These are phyloP conservation scores for Backusella liffmaniae DNA, from an alignment of 192 early-diverging fungal genomes.

Conservation along the genomic window DNA sequence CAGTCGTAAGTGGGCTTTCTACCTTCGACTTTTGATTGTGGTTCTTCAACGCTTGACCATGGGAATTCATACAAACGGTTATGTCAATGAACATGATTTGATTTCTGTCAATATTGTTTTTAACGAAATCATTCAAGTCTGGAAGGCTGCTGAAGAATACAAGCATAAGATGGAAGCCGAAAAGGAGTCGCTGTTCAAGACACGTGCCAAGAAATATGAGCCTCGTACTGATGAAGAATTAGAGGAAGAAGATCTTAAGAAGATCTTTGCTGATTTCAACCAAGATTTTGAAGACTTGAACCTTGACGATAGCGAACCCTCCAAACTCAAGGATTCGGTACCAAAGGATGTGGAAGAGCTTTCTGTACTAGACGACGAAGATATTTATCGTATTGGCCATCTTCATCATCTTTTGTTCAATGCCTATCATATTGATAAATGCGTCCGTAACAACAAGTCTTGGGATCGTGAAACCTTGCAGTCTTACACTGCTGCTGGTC, in stretches of 20 bases:
- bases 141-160: slow-evolving; percentile 61
- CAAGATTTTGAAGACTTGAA: slow-evolving; percentile 75
- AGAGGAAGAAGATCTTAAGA: slow-evolving; percentile 67
- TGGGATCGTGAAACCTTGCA: slow-evolving; percentile 15
- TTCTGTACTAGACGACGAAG: slow-evolving; percentile 43
- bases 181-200: slow-evolving; percentile 54
- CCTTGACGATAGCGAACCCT: slow-evolving; percentile 44
- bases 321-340: slow-evolving; percentile 1
- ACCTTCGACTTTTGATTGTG: slow-evolving; percentile 49
- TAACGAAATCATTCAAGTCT: slow-evolving; percentile 57
- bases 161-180: slow-evolving; percentile 48
- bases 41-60: slow-evolving; percentile 45
- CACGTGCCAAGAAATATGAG: slow-evolving; percentile 50
- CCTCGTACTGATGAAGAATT: slow-evolving; percentile 59
- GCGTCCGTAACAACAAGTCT: background rate
- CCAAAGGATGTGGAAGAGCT: slow-evolving; percentile 45
- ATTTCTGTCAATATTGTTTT: slow-evolving; percentile 50
- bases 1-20: slow-evolving; percentile 48
- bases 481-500: slow-evolving; percentile 46
- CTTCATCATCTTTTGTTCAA: slow-evolving; percentile 44
- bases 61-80: slow-evolving; percentile 39
- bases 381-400: slow-evolving; percentile 49
- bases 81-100: slow-evolving; percentile 41
- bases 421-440: slow-evolving; percentile 20
- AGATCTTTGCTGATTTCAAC: slow-evolving; percentile 85